Percentiles rank a stretch among this genome's conserved stretches.
Evolutionary conservation across 2,329 filamentous ascomycete genomes (phyloP).

Genomic region (Phaeophleospora eucalypticola): DNA sequence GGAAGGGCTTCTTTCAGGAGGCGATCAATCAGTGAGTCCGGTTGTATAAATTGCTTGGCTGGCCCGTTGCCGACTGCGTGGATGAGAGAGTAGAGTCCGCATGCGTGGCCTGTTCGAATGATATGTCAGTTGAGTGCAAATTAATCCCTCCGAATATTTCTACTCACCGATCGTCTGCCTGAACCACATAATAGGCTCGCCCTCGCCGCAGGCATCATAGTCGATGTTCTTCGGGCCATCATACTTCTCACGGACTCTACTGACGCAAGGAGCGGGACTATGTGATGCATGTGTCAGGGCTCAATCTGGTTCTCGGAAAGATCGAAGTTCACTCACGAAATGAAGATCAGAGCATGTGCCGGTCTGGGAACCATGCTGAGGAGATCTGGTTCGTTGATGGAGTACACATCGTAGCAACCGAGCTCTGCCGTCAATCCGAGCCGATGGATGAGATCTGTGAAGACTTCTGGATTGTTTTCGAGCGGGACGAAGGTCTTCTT

Average conservation of each 20-base stretch:
- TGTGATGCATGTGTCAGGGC: conserved; percentile 35
- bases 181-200: conserved; percentile 56
- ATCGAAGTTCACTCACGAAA: conserved; percentile 35
- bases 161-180: conserved; percentile 49
- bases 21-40: conserved; percentile 42
- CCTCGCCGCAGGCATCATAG: conserved; percentile 46
- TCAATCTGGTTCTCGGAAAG: conserved; percentile 22
- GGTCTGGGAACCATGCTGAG: conserved; percentile 51
- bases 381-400: conserved; percentile 48
- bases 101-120: conserved; percentile 44
- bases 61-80: conserved; percentile 52
- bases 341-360: conserved; percentile 52
- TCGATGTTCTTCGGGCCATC: conserved; percentile 33
- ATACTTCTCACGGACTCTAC: conserved; percentile 41
- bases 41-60: conserved; percentile 40
- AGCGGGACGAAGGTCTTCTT: conserved; percentile 31
- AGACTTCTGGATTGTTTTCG: conserved; percentile 56
- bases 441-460: conserved; percentile 47
- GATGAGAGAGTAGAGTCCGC: conserved; percentile 55
- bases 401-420: conserved; percentile 53
- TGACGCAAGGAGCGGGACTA: conserved; percentile 39
- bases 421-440: conserved; percentile 47
- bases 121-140: background rate
- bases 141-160: background rate
- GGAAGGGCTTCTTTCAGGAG: conserved; percentile 44